A percentile compares a stretch with the other conserved stretches of the same genome.
phyloP scores from a whole-genome alignment of 257 asterid genomes.

The Gentiana straminea region DNA sequence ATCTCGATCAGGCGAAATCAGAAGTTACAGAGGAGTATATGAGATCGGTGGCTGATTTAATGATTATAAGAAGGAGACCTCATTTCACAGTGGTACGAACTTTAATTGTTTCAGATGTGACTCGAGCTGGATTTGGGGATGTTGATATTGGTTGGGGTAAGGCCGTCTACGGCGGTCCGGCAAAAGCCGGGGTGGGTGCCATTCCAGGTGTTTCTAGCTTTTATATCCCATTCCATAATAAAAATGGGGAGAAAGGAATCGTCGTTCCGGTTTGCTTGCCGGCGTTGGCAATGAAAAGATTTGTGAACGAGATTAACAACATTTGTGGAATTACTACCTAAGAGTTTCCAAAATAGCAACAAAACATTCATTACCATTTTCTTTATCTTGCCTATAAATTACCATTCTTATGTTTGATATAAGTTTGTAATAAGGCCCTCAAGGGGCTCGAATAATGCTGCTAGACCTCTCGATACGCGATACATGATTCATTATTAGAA shows the following conservation, averaged over 20 bases:
- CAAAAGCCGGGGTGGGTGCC: background rate
- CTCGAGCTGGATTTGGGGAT: conserved; percentile 7
- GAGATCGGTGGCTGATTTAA: background rate
- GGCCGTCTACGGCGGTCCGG: conserved; percentile 2
- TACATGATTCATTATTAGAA: no score
- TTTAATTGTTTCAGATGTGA: conserved; percentile 5
- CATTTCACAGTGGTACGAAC: background rate
- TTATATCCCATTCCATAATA: background rate
- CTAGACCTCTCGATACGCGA: no score
- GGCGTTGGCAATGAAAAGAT: conserved; percentile 7
- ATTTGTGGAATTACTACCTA: no score
- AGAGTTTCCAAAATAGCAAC: no score
- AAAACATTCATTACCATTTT: no score
- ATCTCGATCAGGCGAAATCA: background rate
- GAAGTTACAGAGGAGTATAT: background rate
- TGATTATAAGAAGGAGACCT: background rate
- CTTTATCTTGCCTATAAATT: no score
- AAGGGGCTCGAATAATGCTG: no score
- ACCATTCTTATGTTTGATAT: no score
- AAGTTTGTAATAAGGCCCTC: no score
- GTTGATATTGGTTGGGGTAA: conserved; percentile 14
- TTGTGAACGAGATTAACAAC: background rate
- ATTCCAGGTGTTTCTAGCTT: background rate
- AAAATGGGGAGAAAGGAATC: conserved; percentile 8
- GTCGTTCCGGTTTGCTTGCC: conserved; percentile 12